phyloP scores from a whole-genome alignment of 805 yeast species.

The Schizosaccharomyces osmophilus region DNA sequence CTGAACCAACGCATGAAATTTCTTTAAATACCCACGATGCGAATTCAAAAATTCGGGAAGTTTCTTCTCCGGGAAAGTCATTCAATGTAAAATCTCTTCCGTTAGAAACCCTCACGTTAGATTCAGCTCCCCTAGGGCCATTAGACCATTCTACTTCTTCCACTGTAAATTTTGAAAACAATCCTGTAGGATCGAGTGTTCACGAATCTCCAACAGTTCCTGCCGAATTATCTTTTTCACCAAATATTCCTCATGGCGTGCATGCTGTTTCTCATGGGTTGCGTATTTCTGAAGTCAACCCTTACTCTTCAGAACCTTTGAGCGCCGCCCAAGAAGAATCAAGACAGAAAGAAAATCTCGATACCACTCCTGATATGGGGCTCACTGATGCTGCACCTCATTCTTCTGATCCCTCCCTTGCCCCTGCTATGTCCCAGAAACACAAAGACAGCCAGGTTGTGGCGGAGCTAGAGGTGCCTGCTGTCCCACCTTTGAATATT shows the following conservation, averaged over 20 bases:
- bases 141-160: not conserved
- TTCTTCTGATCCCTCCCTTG: too few species aligned
- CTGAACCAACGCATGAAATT: not conserved
- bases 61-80: not conserved
- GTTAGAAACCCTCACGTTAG: not conserved
- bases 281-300: too few species aligned
- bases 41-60: not conserved
- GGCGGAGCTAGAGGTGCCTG: not conserved
- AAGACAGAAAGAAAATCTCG: too few species aligned
- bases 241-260: too few species aligned
- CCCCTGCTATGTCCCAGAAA: too few species aligned
- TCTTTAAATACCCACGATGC: not conserved
- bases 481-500: conserved; percentile 23
- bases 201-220: not conserved
- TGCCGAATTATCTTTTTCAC: too few species aligned
- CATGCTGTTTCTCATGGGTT: too few species aligned
- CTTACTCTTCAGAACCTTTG: too few species aligned
- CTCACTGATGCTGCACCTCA: too few species aligned
- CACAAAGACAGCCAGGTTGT: too few species aligned
- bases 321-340: too few species aligned
- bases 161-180: not conserved
- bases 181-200: not conserved
- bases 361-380: too few species aligned
- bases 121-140: not conserved
- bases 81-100: not conserved